Evolutionary conservation across 306 rosid genomes (phyloP), one percentile per base, ranked within the genome.

Genomic region (Acacia confusa): DNA sequence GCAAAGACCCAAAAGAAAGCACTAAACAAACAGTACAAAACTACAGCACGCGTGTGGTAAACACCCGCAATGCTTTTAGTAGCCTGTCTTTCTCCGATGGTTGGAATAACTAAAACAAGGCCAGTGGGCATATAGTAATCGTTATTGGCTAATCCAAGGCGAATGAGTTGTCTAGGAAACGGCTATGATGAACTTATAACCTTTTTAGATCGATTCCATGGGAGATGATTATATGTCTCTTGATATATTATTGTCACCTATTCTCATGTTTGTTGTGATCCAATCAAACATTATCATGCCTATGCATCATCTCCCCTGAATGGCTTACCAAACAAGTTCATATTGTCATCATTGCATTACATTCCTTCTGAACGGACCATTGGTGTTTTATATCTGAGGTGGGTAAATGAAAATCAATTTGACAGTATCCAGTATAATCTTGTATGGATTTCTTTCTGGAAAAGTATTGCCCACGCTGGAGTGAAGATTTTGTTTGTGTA

Each of bases 71-170:
- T 48, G 44, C 75, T 70, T 22, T 41, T n/a, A 70, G 7, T 36
- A 13, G 30, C 57, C 44, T 44, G 48, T 9, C 16, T 57, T 78
- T 77, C 24, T 64, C 4, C 41, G 11, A 57, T 76, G 27, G 63
- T 50, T 70, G 80, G 78, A 79, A 13, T 65, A 45, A 30, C 67
- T 66, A 30, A 40, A 77, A 76, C 79, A 75, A 14, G 74, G 75
- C 4, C 77, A 40, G 44, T 12, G 50, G 3, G 45, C 25, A 52
- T 19, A 30, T 19, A 30, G 36, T 28, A 79, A n/a, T 66, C 58
- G n/a, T 58, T 16, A 58, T 68, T 60, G 30, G 75, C 72, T 53
- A 74, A 43, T 44, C 69, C 70, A 36, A 36, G 57, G 48, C 30
- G 32, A 17, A 71, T 17, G 45, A 47, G 36, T 78, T 50, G 48